These are phyloP conservation scores for Hortiboletus rubellus DNA, from an alignment of 1,284 basidiomycete species.

Conservation along the genomic window DNA sequence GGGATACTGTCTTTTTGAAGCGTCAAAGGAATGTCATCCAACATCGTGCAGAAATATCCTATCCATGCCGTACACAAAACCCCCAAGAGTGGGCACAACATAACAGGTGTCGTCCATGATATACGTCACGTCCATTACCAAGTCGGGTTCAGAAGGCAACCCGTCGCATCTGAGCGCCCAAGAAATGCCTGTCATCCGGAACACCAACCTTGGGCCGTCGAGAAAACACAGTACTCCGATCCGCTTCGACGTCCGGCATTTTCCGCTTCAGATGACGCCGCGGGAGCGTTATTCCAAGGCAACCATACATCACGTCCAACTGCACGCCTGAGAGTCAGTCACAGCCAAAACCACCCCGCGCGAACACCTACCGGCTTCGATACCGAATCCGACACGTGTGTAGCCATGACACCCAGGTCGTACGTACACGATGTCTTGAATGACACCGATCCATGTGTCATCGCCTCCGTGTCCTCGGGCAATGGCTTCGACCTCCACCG, in stretches of 20 bases:
- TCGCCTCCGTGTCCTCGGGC: constrained; percentile 13
- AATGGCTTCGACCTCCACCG: constrained; percentile 17
- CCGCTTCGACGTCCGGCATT: constrained; percentile 8
- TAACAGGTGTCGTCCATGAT: neutral
- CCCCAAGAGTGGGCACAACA: neutral
- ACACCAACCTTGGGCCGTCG: constrained; percentile 5
- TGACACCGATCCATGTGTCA: neutral
- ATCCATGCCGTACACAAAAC: neutral
- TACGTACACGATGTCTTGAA: constrained; percentile 1
- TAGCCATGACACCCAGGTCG: neutral
- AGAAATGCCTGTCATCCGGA: neutral
- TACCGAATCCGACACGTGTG: neutral
- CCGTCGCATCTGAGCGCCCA: neutral
- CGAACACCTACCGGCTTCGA: constrained; percentile 6
- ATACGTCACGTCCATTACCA: neutral
- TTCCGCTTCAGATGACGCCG: constrained; percentile 19
- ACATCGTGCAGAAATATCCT: neutral
- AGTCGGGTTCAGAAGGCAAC: neutral
- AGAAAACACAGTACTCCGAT: neutral
- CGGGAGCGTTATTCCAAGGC: constrained; percentile 14
- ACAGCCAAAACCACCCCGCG: neutral
- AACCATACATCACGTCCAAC: constrained; percentile 5
- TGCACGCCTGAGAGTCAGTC: constrained; percentile 3
- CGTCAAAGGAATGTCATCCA: constrained; percentile 2
- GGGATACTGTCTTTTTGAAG: neutral